phyloP scores from a whole-genome alignment of 2,329 filamentous ascomycete species.

The Escovopsis weberi region DNA sequence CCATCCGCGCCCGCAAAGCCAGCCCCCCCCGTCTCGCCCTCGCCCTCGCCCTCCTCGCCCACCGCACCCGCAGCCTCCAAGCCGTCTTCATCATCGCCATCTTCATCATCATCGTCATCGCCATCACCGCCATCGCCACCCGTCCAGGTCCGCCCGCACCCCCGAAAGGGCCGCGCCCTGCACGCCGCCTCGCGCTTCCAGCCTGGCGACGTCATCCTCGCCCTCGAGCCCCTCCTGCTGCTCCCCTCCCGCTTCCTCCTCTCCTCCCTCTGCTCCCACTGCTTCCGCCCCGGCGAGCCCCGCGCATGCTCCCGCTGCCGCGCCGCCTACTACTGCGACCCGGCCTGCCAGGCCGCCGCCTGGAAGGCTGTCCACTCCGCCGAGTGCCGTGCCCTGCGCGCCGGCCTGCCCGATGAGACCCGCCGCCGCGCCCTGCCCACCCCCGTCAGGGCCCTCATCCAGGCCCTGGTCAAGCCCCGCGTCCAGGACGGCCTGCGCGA shows the following conservation, averaged over 20 bases:
- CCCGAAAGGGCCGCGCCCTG: constrained; percentile 31
- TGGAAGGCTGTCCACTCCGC: constrained; percentile 37
- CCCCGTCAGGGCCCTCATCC: constrained; percentile 37
- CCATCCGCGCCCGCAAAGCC: neutral
- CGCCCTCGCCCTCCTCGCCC: neutral
- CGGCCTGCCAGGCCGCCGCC: constrained; percentile 37
- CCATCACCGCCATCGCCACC: constrained; percentile 1
- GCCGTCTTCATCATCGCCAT: neutral
- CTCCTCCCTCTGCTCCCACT: constrained; percentile 32
- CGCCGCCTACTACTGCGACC: constrained; percentile 38
- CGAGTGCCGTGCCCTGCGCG: constrained; percentile 36
- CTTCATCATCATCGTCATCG: neutral
- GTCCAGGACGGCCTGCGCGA: constrained; percentile 18
- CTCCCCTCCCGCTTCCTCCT: constrained; percentile 31
- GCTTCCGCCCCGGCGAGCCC: constrained; percentile 21
- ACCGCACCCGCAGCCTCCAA: neutral
- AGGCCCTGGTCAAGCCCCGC: constrained; percentile 29
- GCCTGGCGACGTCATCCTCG: constrained; percentile 31
- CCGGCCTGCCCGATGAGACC: constrained; percentile 9
- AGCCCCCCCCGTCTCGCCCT: neutral
- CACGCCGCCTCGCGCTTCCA: constrained; percentile 25
- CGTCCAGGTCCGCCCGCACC: constrained; percentile 14
- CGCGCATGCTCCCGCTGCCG: constrained; percentile 38
- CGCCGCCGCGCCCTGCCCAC: constrained; percentile 31
- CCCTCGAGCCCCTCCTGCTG: constrained; percentile 30